phyloP scores from a whole-genome alignment of 495 filamentous ascomycete genomes.

The Barbatosphaeria neglecta region DNA sequence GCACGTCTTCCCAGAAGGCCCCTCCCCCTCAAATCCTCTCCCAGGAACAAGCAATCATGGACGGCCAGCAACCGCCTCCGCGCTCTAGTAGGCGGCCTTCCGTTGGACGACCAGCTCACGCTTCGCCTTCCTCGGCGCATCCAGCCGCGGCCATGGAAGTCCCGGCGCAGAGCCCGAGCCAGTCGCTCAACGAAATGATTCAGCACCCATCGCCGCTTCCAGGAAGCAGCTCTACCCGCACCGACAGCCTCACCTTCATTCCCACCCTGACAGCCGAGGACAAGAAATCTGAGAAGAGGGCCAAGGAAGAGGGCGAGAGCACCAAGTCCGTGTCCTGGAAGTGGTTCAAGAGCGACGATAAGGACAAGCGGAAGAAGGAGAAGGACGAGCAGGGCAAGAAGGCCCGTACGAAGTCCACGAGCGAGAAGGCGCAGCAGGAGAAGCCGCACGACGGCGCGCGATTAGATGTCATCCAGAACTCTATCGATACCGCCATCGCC shows the following conservation, averaged over 20 bases:
- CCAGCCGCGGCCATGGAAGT: constrained; percentile 2
- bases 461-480: constrained; percentile 69
- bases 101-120: constrained; percentile 19
- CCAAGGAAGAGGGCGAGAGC: constrained; percentile 45
- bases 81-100: constrained; percentile 36
- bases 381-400: constrained; percentile 44
- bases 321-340: constrained; percentile 18
- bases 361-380: constrained; percentile 44
- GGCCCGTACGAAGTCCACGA: constrained; percentile 38
- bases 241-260: constrained; percentile 72
- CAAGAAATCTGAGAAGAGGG: constrained; percentile 55
- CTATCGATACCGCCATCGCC: constrained; percentile 49
- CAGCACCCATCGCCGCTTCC: constrained; percentile 54
- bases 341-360: constrained; percentile 44
- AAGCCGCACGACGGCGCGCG: constrained; percentile 61
- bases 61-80: constrained; percentile 25
- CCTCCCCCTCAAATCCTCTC: constrained; percentile 17
- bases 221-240: constrained; percentile 53
- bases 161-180: constrained; percentile 3
- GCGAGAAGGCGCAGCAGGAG: constrained; percentile 52
- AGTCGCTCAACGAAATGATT: constrained; percentile 50
- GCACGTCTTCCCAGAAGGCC: constrained; percentile 45
- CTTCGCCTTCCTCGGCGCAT: neutral
- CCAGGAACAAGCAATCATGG: constrained; percentile 20
- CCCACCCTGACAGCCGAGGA: constrained; percentile 52